phyloP scores from a whole-genome alignment of 257 asterid genomes.

The Sherardia arvensis region DNA sequence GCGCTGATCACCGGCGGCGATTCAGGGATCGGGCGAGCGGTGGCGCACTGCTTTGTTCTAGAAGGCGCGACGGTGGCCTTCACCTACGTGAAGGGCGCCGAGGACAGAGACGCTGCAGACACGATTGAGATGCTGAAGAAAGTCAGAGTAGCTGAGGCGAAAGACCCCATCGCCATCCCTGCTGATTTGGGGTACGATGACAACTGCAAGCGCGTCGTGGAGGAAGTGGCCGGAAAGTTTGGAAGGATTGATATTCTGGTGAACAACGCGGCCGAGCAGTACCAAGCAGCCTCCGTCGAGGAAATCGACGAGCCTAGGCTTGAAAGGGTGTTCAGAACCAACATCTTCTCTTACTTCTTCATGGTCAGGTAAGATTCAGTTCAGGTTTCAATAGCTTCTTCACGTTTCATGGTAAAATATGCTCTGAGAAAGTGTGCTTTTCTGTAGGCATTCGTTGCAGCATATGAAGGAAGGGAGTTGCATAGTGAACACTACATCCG shows the following conservation, averaged over 20 bases:
- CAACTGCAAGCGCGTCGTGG: constrained; percentile 54
- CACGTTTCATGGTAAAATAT: no score
- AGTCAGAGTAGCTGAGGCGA: constrained; percentile 35
- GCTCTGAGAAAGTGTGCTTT: no score
- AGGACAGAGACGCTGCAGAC: constrained; percentile 62
- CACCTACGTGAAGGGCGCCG: constrained; percentile 58
- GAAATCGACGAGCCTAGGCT: constrained; percentile 60
- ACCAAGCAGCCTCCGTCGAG: constrained; percentile 36
- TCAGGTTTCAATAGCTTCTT: no score
- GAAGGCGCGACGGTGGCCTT: constrained; percentile 80
- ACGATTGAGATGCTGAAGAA: constrained; percentile 33
- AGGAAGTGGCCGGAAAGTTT: constrained; percentile 35
- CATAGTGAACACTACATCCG: constrained; percentile 64
- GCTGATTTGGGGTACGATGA: constrained; percentile 59
- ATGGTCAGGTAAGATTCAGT: constrained; percentile 22
- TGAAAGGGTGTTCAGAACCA: constrained; percentile 62
- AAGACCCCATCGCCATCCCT: constrained; percentile 53
- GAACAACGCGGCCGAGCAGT: constrained; percentile 72
- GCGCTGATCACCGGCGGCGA: constrained; percentile 74
- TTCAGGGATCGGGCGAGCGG: constrained; percentile 74
- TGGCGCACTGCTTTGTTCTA: constrained; percentile 41
- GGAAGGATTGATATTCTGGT: constrained; percentile 59
- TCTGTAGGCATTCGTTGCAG: constrained; percentile 51
- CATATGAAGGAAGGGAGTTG: constrained; percentile 62
- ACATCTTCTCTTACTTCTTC: constrained; percentile 49